phyloP scores from a whole-genome alignment of 306 rosid genomes.

The Citrullus mucosospermus region DNA sequence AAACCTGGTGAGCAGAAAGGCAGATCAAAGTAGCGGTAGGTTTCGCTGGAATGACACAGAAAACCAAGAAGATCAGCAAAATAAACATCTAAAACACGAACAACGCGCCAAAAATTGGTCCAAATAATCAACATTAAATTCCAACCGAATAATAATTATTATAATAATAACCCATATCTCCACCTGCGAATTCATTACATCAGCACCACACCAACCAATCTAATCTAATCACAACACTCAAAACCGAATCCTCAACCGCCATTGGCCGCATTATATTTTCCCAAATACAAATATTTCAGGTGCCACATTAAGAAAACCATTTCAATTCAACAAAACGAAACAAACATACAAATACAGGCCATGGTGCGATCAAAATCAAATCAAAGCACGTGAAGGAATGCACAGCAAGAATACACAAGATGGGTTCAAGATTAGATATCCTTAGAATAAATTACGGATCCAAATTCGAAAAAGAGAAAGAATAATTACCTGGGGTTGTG shows the following conservation, averaged over 20 bases:
- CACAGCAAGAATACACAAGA: neutral
- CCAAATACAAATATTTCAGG: neutral
- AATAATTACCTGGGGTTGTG: constrained; percentile 35
- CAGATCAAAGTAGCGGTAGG: constrained; percentile 63
- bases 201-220: neutral
- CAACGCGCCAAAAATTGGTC: neutral
- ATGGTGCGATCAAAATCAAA: neutral
- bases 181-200: neutral
- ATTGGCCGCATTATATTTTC: neutral
- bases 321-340: neutral
- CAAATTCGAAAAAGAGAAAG: neutral
- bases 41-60: constrained; percentile 25
- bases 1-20: constrained; percentile 59
- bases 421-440: neutral
- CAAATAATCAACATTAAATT: neutral
- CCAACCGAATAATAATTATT: neutral
- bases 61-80: neutral
- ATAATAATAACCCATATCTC: too few species aligned
- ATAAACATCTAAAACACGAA: neutral
- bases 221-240: neutral
- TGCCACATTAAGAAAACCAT: neutral
- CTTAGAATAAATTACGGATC: neutral
- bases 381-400: neutral
- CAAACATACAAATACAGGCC: neutral
- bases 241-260: neutral